phyloP scores from a whole-genome alignment of 2,329 filamentous ascomycete species.

The Colletotrichum destructivum region DNA sequence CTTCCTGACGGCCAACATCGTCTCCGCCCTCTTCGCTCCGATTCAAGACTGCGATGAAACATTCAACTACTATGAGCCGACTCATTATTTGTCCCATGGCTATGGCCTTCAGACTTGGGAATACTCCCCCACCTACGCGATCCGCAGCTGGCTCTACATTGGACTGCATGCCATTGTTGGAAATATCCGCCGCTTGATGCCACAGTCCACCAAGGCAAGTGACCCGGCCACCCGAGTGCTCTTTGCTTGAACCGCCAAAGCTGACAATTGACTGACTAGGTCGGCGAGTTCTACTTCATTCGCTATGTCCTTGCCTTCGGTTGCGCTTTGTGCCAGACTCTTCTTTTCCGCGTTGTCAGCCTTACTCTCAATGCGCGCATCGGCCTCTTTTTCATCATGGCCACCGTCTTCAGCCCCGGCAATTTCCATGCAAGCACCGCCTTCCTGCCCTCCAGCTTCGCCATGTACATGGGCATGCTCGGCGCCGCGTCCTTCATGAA shows the following conservation, averaged over 20 bases:
- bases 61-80: slow-evolving; percentile 99
- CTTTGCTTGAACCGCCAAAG: neutral
- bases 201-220: slow-evolving; percentile 71
- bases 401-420: slow-evolving; percentile 84
- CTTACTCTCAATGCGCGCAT: slow-evolving; percentile 85
- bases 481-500: slow-evolving; percentile 93
- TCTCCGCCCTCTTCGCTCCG: slow-evolving; percentile 87
- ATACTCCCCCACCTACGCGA: slow-evolving; percentile 94
- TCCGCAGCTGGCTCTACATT: slow-evolving; percentile 95
- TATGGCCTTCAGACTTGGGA: slow-evolving; percentile 99
- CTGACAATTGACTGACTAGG: slow-evolving; percentile 50
- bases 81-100: slow-evolving; percentile 93
- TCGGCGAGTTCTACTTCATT: slow-evolving; percentile 89
- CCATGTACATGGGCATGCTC: slow-evolving; percentile 94
- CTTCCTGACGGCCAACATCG: slow-evolving; percentile 80
- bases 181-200: slow-evolving; percentile 75
- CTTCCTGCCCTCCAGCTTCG: slow-evolving; percentile 93
- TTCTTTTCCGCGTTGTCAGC: slow-evolving; percentile 84
- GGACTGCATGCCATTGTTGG: slow-evolving; percentile 82
- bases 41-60: slow-evolving; percentile 99
- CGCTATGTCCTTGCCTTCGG: slow-evolving; percentile 80
- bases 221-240: too few relatives aligned
- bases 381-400: slow-evolving; percentile 86
- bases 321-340: slow-evolving; percentile 86
- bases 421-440: slow-evolving; percentile 93